Conservation (phyloP, 768 basidiomycete species). For the Trametes gibbosa region DNA sequence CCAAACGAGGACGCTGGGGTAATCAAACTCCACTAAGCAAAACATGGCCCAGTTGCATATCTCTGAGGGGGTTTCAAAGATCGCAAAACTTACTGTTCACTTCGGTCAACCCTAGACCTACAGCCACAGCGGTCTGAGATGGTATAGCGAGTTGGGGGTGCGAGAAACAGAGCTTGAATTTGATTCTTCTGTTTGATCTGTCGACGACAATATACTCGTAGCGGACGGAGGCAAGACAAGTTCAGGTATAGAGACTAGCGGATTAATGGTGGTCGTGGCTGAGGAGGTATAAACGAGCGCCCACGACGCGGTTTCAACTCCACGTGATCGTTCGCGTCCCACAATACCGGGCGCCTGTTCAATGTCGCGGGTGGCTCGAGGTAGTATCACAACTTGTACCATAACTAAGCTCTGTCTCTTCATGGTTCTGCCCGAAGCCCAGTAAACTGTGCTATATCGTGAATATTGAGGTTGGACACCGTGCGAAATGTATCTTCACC, state of each 20-base stretch:
- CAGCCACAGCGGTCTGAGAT: neutral
- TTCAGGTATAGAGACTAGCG: neutral
- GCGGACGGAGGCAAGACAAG: neutral
- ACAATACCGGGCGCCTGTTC: too few species aligned
- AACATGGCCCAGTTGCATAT: too few species aligned
- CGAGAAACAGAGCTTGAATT: too few species aligned
- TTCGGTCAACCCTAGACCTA: neutral
- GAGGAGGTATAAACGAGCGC: neutral
- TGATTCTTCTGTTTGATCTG: too few species aligned
- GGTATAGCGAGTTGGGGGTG: neutral
- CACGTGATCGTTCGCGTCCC: conserved; percentile 17
- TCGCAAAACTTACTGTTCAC: neutral
- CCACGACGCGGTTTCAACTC: conserved; percentile 8
- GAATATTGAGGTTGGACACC: too few species aligned
- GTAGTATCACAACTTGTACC: neutral
- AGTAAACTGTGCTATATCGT: too few species aligned
- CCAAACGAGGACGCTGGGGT: too few species aligned
- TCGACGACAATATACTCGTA: too few species aligned
- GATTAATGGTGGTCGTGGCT: neutral
- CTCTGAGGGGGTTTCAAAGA: neutral
- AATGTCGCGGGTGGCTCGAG: neutral
- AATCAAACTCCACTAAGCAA: too few species aligned
- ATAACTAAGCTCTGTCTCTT: too few species aligned
- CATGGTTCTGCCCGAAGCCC: too few species aligned
- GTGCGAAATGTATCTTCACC: too few species aligned